phyloP scores from a whole-genome alignment of 768 basidiomycete genomes.

The Lactarius akahatsu region DNA sequence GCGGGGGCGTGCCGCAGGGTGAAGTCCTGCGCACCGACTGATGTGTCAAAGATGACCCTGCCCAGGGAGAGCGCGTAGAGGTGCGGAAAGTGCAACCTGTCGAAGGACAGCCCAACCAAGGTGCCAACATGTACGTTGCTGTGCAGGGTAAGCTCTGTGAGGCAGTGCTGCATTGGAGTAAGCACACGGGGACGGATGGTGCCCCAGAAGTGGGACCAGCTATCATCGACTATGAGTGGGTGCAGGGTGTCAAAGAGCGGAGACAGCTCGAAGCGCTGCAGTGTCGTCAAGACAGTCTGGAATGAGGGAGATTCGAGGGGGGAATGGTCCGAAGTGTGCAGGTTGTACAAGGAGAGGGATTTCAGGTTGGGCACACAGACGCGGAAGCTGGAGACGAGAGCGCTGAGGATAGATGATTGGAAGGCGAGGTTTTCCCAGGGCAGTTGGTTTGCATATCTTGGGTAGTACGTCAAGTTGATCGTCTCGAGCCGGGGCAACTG shows the following conservation, averaged over 20 bases:
- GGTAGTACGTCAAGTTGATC: constrained; percentile 3
- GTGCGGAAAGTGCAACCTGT: neutral
- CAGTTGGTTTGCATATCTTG: neutral
- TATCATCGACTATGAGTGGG: too few species aligned
- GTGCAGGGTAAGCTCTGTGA: constrained; percentile 2
- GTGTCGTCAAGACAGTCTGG: neutral
- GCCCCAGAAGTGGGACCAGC: neutral
- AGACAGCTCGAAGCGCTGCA: neutral
- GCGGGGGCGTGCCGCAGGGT: neutral
- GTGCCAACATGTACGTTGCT: neutral
- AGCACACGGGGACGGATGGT: neutral
- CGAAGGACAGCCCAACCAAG: neutral
- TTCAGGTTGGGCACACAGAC: neutral
- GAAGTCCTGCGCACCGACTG: neutral
- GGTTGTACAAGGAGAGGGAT: constrained; percentile 2
- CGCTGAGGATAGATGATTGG: neutral
- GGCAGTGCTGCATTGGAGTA: neutral
- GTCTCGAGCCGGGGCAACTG: neutral
- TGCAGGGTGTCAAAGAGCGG: neutral
- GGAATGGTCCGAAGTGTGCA: neutral
- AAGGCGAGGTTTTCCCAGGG: neutral
- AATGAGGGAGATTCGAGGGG: neutral
- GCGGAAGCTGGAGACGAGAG: neutral
- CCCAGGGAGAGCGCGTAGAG: constrained; percentile 1
- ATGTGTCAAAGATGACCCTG: neutral